Evolutionary conservation across 1,284 basidiomycete species (phyloP).

Genomic region (Trichosporon inkin): DNA sequence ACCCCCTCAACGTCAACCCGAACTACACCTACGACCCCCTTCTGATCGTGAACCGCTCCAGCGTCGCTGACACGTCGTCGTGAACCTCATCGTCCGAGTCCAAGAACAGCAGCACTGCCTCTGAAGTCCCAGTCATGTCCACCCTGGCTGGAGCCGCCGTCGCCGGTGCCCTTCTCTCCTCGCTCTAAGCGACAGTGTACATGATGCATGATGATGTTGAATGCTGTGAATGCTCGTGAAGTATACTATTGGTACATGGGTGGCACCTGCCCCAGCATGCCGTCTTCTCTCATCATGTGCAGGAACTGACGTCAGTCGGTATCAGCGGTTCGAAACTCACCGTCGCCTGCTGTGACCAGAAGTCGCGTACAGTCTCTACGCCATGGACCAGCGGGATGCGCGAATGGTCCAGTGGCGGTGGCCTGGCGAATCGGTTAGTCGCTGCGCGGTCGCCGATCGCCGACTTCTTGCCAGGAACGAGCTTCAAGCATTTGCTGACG

Average conservation of each 20-base stretch:
- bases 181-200: background rate
- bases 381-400: conserved; percentile 35
- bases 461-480: conserved; percentile 76
- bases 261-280: conserved; percentile 25
- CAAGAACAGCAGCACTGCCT: background rate
- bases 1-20: conserved; percentile 29
- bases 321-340: conserved; percentile 28
- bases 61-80: background rate
- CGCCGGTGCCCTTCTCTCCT: background rate
- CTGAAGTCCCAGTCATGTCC: background rate
- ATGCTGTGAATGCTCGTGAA: conserved; percentile 3
- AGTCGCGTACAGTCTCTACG: conserved; percentile 40
- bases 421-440: conserved; percentile 45
- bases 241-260: conserved; percentile 11
- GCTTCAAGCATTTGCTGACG: conserved; percentile 56
- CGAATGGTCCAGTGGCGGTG: conserved; percentile 27
- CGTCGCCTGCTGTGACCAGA: conserved; percentile 34
- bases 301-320: conserved; percentile 21
- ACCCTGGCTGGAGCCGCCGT: background rate
- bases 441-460: conserved; percentile 76
- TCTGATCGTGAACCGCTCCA: background rate
- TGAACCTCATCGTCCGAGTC: background rate
- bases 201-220: conserved; percentile 10
- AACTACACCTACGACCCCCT: conserved; percentile 24
- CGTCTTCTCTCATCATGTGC: conserved; percentile 36